These are phyloP conservation scores for Vitis rupestris DNA, from an alignment of 164 flowering plant genomes.

Conservation along the genomic window DNA sequence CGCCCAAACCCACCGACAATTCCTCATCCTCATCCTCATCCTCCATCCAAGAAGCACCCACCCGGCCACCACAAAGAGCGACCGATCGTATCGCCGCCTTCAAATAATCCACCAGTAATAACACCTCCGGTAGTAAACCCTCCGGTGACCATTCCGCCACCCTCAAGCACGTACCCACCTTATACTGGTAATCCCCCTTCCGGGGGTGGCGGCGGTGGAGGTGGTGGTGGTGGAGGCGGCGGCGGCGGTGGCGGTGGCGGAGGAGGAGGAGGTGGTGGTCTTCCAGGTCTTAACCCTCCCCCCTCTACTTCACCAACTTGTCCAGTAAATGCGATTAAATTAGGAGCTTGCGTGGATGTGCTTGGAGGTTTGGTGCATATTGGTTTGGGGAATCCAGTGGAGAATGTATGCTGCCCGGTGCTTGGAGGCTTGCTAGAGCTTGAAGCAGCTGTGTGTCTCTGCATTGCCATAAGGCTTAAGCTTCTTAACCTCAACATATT, in stretches of 20 bases:
- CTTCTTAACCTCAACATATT: slow-evolving; percentile 79
- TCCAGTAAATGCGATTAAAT: slow-evolving; percentile 73
- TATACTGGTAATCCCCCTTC: slow-evolving; percentile 20
- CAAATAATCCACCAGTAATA: slow-evolving; percentile 17
- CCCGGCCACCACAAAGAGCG: slow-evolving; percentile 6
- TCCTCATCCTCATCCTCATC: slow-evolving; percentile 17
- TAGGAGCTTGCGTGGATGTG: slow-evolving; percentile 81
- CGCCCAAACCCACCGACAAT: slow-evolving; percentile 14
- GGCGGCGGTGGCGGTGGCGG: slow-evolving; percentile 13
- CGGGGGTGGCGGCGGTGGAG: slow-evolving; percentile 17
- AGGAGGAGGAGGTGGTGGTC: slow-evolving; percentile 15
- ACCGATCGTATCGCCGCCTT: slow-evolving; percentile 24
- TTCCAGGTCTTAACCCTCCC: slow-evolving; percentile 34
- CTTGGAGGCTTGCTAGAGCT: slow-evolving; percentile 76
- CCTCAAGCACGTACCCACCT: slow-evolving; percentile 33
- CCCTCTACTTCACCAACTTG: slow-evolving; percentile 44
- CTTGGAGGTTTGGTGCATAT: slow-evolving; percentile 83
- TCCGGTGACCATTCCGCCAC: slow-evolving; percentile 27
- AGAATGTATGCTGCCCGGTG: slow-evolving; percentile 80
- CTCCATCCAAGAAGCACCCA: slow-evolving; percentile 18
- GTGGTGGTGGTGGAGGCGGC: slow-evolving; percentile 19
- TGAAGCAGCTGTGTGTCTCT: slow-evolving; percentile 90
- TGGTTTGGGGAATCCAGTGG: slow-evolving; percentile 73
- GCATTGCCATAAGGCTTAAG: slow-evolving; percentile 71
- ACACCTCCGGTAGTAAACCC: slow-evolving; percentile 24